Evolutionary conservation across 1,139 yeast species (phyloP).

Genomic region (Blastobotrys serpentis): DNA sequence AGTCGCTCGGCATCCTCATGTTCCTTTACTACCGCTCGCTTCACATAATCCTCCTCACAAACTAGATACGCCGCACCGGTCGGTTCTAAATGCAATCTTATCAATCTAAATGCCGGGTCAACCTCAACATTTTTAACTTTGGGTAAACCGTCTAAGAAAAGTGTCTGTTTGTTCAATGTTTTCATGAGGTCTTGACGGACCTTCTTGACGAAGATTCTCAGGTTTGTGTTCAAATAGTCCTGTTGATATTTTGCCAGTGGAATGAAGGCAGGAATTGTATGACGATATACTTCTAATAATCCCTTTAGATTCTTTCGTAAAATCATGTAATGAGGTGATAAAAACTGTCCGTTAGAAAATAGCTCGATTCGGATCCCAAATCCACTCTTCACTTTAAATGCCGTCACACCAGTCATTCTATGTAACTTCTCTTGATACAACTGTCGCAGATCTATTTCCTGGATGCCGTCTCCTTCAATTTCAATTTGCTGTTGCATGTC

Average conservation of each 20-base stretch:
- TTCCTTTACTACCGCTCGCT: conserved; percentile 13
- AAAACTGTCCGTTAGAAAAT: conserved; percentile 20
- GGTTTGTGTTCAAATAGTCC: conserved; percentile 21
- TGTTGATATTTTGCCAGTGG: conserved; percentile 23
- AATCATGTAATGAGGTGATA: conserved; percentile 29
- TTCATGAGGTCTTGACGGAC: conserved; percentile 20
- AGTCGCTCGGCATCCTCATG: background rate
- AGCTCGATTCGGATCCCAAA: conserved; percentile 31
- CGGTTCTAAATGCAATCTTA: conserved; percentile 21
- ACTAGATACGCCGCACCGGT: conserved; percentile 17
- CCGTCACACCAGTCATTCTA: conserved; percentile 30
- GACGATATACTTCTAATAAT: conserved; percentile 24
- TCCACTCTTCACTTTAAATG: conserved; percentile 25
- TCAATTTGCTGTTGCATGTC: conserved; percentile 3
- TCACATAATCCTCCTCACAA: conserved; percentile 19
- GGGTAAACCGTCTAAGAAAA: conserved; percentile 18
- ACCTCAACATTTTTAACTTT: conserved; percentile 19
- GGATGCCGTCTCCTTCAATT: background rate
- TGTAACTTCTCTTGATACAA: conserved; percentile 27
- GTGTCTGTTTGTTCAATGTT: conserved; percentile 2
- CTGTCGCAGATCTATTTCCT: conserved; percentile 10
- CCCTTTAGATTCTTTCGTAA: conserved; percentile 19
- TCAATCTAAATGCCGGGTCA: conserved; percentile 23
- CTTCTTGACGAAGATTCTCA: conserved; percentile 22
- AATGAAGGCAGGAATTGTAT: conserved; percentile 29